Evolutionary conservation across 2,329 filamentous ascomycete species (phyloP), one percentile per base, ranked within the genome.

Genomic region (Sporothrix inflata): DNA sequence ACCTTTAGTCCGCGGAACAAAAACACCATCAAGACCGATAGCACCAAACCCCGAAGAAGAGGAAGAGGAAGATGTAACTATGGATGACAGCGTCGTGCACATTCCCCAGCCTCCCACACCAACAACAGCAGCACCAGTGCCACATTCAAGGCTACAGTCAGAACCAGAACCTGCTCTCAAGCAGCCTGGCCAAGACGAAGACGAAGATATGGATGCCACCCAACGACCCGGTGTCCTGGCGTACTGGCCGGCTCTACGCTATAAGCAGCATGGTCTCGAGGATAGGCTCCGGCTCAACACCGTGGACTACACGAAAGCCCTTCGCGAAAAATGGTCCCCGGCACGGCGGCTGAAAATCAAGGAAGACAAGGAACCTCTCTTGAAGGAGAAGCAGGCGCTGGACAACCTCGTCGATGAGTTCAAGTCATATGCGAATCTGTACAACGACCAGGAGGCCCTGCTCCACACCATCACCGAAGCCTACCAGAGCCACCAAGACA

Each of bases 401-500:
- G 79, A 83, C 42, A 76, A 79, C 12, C 78, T 88, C 3, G 77
- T 79, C 19, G 78, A 76, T 9, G 82, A 84, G n/a, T 78, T 85
- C 71, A 80, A 82, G 27, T 79, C 80, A 2, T 86, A 85, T 72
- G 79, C 80, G 60, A 76, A 79, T 2, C 78, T 88, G 14, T 79
- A 79, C 53, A 78, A 79, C 19, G 82, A 84, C 74, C 82, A 83
- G 60, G 84, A 88, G 72, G 77, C 80, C 6, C 78, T 89, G 27
- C 80, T 85, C 0, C 78, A 83, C 63, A 80, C 82, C 68, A 83
- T 89, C 66, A 82, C 82, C 3, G 80, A 85, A 72, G 84, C 84
- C 0, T 89, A 88, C 73, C 83, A 82, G 16, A 82, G 86, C 11
- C 83, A 83, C 30, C 77, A 85, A 16, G 84, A 88, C 65, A 88